phyloP scores from a whole-genome alignment of 1,284 basidiomycete genomes.

The Tilletia setariae region DNA sequence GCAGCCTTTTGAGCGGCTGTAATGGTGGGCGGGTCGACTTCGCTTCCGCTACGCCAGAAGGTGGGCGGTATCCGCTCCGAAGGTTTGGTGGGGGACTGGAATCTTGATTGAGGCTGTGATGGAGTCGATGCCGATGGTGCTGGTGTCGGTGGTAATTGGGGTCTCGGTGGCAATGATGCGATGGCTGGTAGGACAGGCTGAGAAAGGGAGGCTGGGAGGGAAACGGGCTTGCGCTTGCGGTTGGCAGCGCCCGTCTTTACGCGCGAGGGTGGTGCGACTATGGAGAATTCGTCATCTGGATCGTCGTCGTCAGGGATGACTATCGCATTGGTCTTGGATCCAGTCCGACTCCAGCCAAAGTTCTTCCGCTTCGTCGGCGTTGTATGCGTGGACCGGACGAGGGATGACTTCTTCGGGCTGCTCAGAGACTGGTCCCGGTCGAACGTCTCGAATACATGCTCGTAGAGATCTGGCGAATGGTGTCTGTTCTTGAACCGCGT shows the following conservation, averaged over 20 bases:
- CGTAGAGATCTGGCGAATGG: neutral
- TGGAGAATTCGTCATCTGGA: neutral
- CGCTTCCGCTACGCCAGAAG: conserved; percentile 10
- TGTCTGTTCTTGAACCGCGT: neutral
- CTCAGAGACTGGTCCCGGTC: too few relatives aligned
- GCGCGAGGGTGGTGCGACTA: neutral
- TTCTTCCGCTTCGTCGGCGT: neutral
- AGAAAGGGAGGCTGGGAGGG: too few relatives aligned
- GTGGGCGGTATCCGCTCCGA: neutral
- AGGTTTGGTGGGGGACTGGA: neutral
- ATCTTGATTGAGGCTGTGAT: too few relatives aligned
- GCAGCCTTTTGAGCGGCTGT: neutral
- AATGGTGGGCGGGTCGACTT: neutral
- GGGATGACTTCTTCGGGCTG: too few relatives aligned
- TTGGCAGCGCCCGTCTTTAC: neutral
- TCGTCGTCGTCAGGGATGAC: conserved; percentile 9
- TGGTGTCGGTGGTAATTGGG: too few relatives aligned
- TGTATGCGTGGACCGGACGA: neutral
- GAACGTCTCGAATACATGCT: neutral
- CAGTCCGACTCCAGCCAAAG: conserved; percentile 9
- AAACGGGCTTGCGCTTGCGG: neutral
- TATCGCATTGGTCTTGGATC: neutral
- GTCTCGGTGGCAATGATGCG: too few relatives aligned
- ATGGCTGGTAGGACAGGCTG: too few relatives aligned
- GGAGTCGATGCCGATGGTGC: too few relatives aligned